Conservation (phyloP, 805 yeast species). For the Clavispora carvajalis region DNA sequence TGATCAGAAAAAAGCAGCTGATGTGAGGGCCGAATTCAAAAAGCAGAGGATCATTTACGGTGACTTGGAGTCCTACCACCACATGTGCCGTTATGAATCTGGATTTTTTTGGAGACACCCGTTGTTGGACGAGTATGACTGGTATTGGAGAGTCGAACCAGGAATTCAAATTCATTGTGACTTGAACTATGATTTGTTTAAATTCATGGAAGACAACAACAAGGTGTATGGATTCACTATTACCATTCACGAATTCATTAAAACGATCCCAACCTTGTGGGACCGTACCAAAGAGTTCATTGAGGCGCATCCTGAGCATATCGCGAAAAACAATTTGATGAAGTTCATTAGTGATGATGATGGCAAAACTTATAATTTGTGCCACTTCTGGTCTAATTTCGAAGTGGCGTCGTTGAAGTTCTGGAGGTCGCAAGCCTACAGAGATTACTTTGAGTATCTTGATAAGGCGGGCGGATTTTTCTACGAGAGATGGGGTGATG, state of each 20-base stretch:
- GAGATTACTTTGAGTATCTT: slow-evolving; percentile 53
- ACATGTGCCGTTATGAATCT: slow-evolving; percentile 17
- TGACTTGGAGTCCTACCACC: slow-evolving; percentile 14
- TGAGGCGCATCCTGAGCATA: slow-evolving; percentile 12
- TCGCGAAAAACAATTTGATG: slow-evolving; percentile 16
- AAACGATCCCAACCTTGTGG: slow-evolving; percentile 21
- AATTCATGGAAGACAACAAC: slow-evolving; percentile 18
- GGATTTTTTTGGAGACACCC: slow-evolving; percentile 19
- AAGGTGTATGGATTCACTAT: slow-evolving; percentile 22
- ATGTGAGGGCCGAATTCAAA: slow-evolving; percentile 19
- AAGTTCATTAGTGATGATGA: slow-evolving; percentile 2
- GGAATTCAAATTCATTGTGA: slow-evolving; percentile 21
- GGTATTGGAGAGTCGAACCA: slow-evolving; percentile 24
- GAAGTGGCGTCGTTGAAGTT: slow-evolving; percentile 71
- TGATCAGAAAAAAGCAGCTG: slow-evolving; percentile 22
- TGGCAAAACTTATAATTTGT: slow-evolving; percentile 4
- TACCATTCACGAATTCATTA: slow-evolving; percentile 17
- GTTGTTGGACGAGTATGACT: slow-evolving; percentile 19
- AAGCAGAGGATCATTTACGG: slow-evolving; percentile 27
- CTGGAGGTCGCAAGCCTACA: slow-evolving; percentile 55
- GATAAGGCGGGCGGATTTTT: slow-evolving; percentile 74
- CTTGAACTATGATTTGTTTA: slow-evolving; percentile 21
- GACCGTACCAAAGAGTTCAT: slow-evolving; percentile 16
- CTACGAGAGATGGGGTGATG: slow-evolving; percentile 92
- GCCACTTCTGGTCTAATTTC: slow-evolving; percentile 59